Conservation (phyloP, 2,329 filamentous ascomycete species). For the Colletotrichum shisoi region DNA sequence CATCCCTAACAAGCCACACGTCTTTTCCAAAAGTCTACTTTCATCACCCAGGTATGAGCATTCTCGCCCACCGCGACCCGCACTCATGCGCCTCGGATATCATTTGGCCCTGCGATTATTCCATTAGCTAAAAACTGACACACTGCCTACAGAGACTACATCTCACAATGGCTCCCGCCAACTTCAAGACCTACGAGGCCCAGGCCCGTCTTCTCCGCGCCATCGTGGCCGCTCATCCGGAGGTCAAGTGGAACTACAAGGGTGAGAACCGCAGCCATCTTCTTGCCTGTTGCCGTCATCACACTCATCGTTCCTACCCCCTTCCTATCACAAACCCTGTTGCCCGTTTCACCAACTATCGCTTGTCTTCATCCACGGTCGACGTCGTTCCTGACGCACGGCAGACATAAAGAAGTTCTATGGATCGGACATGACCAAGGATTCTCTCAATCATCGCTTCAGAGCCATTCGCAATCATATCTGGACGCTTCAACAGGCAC, state of each 20-base stretch:
- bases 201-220: constrained; percentile 68
- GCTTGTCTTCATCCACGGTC: background rate
- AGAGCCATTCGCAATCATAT: constrained; percentile 56
- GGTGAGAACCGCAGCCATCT: constrained; percentile 55
- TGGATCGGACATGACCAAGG: constrained; percentile 59
- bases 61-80: too few species aligned
- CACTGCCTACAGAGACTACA: background rate
- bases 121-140: constrained; percentile 9
- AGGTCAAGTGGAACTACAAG: constrained; percentile 66
- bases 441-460: constrained; percentile 61
- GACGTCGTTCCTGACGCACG: constrained; percentile 34
- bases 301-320: background rate
- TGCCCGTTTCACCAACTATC: background rate
- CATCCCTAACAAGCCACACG: background rate
- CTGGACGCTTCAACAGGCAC: constrained; percentile 50
- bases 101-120: background rate
- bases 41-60: background rate
- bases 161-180: constrained; percentile 58
- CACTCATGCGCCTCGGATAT: background rate
- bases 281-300: background rate
- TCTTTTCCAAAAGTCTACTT: background rate
- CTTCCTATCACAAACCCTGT: background rate
- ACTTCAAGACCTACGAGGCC: constrained; percentile 68
- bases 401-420: constrained; percentile 59
- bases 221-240: constrained; percentile 65